phyloP scores from a whole-genome alignment of 23 red algal genomes.

The Gracilaria gracilis region DNA sequence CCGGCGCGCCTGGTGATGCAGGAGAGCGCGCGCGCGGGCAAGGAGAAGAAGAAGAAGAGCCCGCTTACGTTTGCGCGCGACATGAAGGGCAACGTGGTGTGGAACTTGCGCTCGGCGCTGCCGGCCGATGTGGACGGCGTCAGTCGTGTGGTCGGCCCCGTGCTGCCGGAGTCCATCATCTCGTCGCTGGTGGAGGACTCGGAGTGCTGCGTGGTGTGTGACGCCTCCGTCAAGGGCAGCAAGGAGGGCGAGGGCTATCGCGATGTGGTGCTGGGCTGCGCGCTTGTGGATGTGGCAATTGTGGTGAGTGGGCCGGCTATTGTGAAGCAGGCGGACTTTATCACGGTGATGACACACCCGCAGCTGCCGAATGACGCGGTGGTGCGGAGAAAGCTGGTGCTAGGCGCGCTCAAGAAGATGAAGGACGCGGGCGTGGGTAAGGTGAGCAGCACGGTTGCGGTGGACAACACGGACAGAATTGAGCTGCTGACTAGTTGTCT shows the following conservation, averaged over 20 bases:
- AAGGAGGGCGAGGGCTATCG: constrained; percentile 70
- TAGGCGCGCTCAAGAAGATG: constrained; percentile 67
- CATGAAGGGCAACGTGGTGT: constrained; percentile 67
- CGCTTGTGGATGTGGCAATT: constrained; percentile 40
- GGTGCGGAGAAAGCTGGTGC: constrained; percentile 58
- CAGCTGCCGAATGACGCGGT: constrained; percentile 21
- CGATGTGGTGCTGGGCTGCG: constrained; percentile 33
- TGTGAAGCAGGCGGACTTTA: constrained; percentile 39
- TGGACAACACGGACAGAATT: not conserved
- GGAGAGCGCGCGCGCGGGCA: constrained; percentile 6
- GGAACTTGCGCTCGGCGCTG: constrained; percentile 47
- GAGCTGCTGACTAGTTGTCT: constrained; percentile 43
- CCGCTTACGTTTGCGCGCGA: constrained; percentile 52
- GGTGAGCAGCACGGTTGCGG: constrained; percentile 17
- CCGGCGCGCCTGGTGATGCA: constrained; percentile 53
- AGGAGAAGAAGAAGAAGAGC: constrained; percentile 55
- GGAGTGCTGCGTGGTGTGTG: constrained; percentile 45
- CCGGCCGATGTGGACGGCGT: constrained; percentile 47
- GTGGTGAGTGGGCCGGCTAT: not conserved
- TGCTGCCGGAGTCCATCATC: constrained; percentile 26
- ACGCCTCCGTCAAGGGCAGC: constrained; percentile 64
- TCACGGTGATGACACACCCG: constrained; percentile 5
- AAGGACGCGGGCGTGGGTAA: constrained; percentile 46
- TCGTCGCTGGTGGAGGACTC: constrained; percentile 37
- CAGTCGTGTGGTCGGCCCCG: not conserved